These are phyloP conservation scores for Trypethelium eluteriae DNA, from an alignment of 495 filamentous ascomycete genomes.

Conservation along the genomic window DNA sequence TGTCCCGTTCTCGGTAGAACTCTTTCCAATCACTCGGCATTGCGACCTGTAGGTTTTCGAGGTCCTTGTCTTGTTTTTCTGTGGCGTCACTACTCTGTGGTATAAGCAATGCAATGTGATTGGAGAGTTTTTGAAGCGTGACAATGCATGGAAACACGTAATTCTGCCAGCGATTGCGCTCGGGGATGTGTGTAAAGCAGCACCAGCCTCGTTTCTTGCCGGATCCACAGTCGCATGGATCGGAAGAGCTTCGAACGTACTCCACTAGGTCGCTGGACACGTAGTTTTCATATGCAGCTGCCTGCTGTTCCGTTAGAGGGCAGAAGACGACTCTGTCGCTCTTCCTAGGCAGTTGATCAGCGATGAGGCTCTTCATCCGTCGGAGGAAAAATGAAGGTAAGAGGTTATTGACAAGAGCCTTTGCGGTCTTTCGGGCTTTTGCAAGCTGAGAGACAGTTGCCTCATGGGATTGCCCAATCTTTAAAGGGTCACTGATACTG, in stretches of 20 bases:
- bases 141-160: slow-evolving; percentile 81
- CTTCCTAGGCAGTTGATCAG: slow-evolving; percentile 93
- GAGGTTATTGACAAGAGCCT: slow-evolving; percentile 77
- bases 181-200: slow-evolving; percentile 54
- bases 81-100: slow-evolving; percentile 57
- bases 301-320: slow-evolving; percentile 74
- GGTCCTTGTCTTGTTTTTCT: slow-evolving; percentile 77
- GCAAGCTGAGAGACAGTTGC: slow-evolving; percentile 80
- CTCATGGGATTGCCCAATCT: slow-evolving; percentile 82
- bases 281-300: slow-evolving; percentile 76
- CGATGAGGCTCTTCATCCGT: slow-evolving; percentile 87
- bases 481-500: slow-evolving; percentile 69
- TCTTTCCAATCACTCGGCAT: slow-evolving; percentile 69
- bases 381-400: slow-evolving; percentile 89
- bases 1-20: slow-evolving; percentile 67
- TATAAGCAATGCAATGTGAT: slow-evolving; percentile 85
- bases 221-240: slow-evolving; percentile 63
- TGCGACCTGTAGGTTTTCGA: slow-evolving; percentile 66
- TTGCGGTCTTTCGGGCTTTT: slow-evolving; percentile 70
- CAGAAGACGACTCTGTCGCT: slow-evolving; percentile 92
- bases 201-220: slow-evolving; percentile 75
- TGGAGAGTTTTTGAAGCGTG: slow-evolving; percentile 76
- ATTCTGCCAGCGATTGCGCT: slow-evolving; percentile 61
- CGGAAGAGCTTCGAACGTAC: slow-evolving; percentile 57
- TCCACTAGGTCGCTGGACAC: slow-evolving; percentile 63